These are phyloP conservation scores for Epichloe brachyelytri DNA, from an alignment of 2,329 filamentous ascomycete species.

Conservation along the genomic window DNA sequence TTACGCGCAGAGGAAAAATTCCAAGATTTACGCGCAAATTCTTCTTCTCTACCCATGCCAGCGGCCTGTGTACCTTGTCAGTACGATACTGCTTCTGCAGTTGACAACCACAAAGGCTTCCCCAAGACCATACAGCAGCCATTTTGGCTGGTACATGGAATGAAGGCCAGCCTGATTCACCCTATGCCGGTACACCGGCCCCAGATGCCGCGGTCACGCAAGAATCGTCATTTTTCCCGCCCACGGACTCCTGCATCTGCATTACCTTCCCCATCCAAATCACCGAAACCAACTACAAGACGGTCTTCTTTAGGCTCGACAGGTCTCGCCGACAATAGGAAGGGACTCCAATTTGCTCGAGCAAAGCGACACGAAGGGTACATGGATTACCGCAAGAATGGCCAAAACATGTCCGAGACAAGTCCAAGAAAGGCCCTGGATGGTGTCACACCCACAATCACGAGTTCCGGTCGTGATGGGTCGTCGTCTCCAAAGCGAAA, in stretches of 20 bases:
- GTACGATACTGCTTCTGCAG: slow-evolving; percentile 19
- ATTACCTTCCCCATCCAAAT: not conserved
- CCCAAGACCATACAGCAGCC: slow-evolving; percentile 39
- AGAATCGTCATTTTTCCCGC: slow-evolving; percentile 8
- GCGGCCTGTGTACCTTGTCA: slow-evolving; percentile 16
- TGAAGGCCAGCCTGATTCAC: slow-evolving; percentile 49
- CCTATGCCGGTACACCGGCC: slow-evolving; percentile 20
- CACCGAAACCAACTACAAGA: not conserved
- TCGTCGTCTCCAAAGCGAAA: slow-evolving; percentile 9
- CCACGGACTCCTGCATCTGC: not conserved
- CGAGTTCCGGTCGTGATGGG: slow-evolving; percentile 8
- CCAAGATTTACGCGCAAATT: slow-evolving; percentile 13
- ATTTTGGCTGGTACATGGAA: slow-evolving; percentile 48
- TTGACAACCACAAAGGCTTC: slow-evolving; percentile 14
- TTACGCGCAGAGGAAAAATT: slow-evolving; percentile 41
- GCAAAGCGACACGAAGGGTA: not conserved
- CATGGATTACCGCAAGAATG: not conserved
- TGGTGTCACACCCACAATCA: not conserved
- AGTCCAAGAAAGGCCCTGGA: not conserved
- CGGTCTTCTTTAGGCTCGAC: not conserved
- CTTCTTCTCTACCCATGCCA: slow-evolving; percentile 7
- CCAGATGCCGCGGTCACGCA: slow-evolving; percentile 9
- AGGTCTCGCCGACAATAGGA: not conserved
- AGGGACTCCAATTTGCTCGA: not conserved
- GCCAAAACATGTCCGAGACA: not conserved